These are phyloP conservation scores for Aspergillus hancockii DNA, from an alignment of 495 filamentous ascomycete genomes.

Conservation along the genomic window DNA sequence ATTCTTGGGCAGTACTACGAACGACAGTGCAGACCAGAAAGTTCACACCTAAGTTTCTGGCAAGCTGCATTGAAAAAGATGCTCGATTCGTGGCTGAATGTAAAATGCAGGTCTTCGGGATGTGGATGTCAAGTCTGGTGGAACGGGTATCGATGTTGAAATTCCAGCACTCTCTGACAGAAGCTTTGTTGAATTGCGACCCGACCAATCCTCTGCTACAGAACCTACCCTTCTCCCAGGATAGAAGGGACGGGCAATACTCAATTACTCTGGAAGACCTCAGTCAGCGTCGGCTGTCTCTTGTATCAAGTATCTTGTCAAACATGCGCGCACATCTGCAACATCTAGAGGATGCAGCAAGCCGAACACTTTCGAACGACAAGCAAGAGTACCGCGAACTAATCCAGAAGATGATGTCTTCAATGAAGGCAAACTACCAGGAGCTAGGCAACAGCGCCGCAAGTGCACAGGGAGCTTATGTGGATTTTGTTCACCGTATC, in stretches of 20 bases:
- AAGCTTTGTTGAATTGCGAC: constrained; percentile 54
- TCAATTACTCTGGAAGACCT: constrained; percentile 57
- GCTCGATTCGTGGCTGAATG: constrained; percentile 42
- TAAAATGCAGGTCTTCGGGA: constrained; percentile 49
- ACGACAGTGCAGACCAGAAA: constrained; percentile 65
- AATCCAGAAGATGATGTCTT: constrained; percentile 58
- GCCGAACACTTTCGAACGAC: constrained; percentile 31
- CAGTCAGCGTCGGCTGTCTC: constrained; percentile 54
- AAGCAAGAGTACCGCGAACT: constrained; percentile 57
- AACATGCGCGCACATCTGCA: constrained; percentile 64
- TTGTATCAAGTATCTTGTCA: constrained; percentile 62
- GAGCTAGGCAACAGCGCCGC: constrained; percentile 50
- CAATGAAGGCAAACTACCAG: constrained; percentile 70
- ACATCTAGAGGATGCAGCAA: constrained; percentile 30
- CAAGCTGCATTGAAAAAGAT: constrained; percentile 55
- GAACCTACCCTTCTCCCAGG: constrained; percentile 63
- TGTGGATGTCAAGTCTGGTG: constrained; percentile 62
- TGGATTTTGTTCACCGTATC: constrained; percentile 65
- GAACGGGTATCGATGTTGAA: constrained; percentile 67
- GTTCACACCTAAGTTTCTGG: constrained; percentile 62
- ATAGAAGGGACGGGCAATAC: constrained; percentile 39
- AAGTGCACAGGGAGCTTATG: constrained; percentile 55
- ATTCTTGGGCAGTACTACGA: constrained; percentile 64
- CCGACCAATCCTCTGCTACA: constrained; percentile 49
- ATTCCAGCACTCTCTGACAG: constrained; percentile 64